Percentiles rank a stretch among this genome's conserved stretches.
phyloP scores from a whole-genome alignment of 768 basidiomycete genomes.

The Pleurotus djamor region DNA sequence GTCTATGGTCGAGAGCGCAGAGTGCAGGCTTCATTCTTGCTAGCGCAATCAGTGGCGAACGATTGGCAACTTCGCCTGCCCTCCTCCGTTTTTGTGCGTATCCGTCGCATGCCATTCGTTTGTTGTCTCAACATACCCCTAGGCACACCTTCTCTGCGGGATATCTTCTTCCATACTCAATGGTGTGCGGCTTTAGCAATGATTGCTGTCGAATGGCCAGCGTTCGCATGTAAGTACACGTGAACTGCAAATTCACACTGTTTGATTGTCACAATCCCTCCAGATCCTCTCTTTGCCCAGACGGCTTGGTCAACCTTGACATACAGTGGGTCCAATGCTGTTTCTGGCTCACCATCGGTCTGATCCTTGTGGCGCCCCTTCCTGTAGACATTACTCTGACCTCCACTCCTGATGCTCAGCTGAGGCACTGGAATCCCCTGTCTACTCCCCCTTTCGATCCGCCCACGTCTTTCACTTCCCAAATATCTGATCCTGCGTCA shows the following conservation, averaged over 20 bases:
- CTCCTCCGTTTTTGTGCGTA: slow-evolving; percentile 85
- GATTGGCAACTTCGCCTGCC: slow-evolving; percentile 80
- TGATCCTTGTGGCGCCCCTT: slow-evolving; percentile 4
- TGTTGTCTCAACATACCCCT: neutral
- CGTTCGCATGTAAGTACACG: slow-evolving; percentile 75
- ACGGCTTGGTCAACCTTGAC: slow-evolving; percentile 85
- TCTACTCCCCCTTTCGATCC: slow-evolving; percentile 56
- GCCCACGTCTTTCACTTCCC: slow-evolving; percentile 68
- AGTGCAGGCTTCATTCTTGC: slow-evolving; percentile 87
- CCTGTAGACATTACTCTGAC: slow-evolving; percentile 71
- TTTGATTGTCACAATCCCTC: slow-evolving; percentile 9
- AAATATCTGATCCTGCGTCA: slow-evolving; percentile 68
- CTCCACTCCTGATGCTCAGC: slow-evolving; percentile 29
- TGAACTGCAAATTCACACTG: neutral
- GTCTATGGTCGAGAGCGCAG: slow-evolving; percentile 71
- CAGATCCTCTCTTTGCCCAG: slow-evolving; percentile 88
- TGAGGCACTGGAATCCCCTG: slow-evolving; percentile 69
- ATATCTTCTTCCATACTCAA: slow-evolving; percentile 91
- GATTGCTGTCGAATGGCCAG: slow-evolving; percentile 95
- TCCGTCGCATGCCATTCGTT: slow-evolving; percentile 4
- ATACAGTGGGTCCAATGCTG: slow-evolving; percentile 49
- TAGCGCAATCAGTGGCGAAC: slow-evolving; percentile 91
- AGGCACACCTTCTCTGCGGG: slow-evolving; percentile 92
- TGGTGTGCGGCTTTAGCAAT: slow-evolving; percentile 88
- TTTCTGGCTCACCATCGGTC: neutral